These are phyloP conservation scores for Strobilomyces echinocephalus DNA, from an alignment of 768 basidiomycete species.

Conservation along the genomic window DNA sequence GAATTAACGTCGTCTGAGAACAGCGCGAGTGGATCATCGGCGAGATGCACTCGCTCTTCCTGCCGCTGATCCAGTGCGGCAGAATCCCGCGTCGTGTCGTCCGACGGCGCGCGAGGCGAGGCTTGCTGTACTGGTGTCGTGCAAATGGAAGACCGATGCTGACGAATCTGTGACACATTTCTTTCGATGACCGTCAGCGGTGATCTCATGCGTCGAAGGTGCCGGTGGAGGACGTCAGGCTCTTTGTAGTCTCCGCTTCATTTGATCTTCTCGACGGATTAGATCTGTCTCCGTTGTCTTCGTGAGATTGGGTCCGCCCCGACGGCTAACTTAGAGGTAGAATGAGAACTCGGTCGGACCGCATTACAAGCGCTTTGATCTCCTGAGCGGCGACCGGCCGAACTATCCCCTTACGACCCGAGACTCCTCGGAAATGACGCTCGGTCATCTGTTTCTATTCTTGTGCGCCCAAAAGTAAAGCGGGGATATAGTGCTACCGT, in stretches of 20 bases:
- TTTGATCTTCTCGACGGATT: neutral
- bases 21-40: too few relatives aligned
- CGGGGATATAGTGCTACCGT: neutral
- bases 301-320: too few relatives aligned
- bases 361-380: too few relatives aligned
- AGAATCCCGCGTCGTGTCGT: too few relatives aligned
- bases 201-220: neutral
- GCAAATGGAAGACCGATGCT: neutral
- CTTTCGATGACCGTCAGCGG: neutral
- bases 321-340: too few relatives aligned
- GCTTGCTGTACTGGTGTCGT: too few relatives aligned
- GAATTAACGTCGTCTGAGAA: too few relatives aligned
- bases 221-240: neutral
- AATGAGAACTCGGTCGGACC: too few relatives aligned
- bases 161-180: neutral
- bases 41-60: neutral
- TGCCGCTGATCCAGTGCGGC: too few relatives aligned
- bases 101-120: too few relatives aligned
- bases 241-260: neutral
- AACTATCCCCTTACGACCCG: too few relatives aligned
- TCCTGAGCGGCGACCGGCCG: too few relatives aligned
- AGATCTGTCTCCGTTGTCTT: neutral
- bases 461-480: neutral
- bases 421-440: neutral
- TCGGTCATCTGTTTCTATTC: neutral